These are phyloP conservation scores for Lecanosticta acicola DNA, from an alignment of 2,329 filamentous ascomycete species.

Conservation along the genomic window DNA sequence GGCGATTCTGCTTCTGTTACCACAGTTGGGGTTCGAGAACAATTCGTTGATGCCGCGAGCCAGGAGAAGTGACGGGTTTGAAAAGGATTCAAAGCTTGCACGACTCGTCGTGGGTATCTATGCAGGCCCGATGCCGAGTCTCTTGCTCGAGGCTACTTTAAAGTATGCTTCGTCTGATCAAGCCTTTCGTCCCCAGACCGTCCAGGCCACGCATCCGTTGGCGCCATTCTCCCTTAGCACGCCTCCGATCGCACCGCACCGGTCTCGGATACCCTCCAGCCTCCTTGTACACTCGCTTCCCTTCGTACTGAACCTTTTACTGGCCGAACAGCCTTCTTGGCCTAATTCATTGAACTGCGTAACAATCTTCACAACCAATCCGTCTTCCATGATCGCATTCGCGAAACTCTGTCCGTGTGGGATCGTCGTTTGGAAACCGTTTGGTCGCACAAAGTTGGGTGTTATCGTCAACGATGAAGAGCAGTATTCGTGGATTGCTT, in stretches of 20 bases:
- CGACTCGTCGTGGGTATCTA: too few relatives aligned
- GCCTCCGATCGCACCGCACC: background rate
- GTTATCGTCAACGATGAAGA: background rate
- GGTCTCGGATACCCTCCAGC: background rate
- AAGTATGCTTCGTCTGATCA: too few relatives aligned
- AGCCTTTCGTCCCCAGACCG: background rate
- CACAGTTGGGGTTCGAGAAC: too few relatives aligned
- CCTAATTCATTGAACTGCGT: background rate
- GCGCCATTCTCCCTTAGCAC: background rate
- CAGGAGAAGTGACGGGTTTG: too few relatives aligned
- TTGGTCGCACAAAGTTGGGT: background rate
- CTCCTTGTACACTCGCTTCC: background rate
- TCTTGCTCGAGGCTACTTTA: too few relatives aligned
- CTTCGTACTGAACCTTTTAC: background rate
- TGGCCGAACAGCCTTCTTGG: background rate
- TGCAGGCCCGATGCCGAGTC: too few relatives aligned
- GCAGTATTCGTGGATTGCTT: background rate
- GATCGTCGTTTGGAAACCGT: background rate
- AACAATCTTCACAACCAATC: background rate
- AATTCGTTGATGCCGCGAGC: background rate
- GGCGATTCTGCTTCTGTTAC: too few relatives aligned
- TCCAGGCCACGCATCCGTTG: background rate
- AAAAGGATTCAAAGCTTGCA: too few relatives aligned
- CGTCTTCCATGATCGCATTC: background rate
- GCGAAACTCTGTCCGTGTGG: background rate